phyloP scores from a whole-genome alignment of 1,139 yeast species.

The Yamadazyma sp. region DNA sequence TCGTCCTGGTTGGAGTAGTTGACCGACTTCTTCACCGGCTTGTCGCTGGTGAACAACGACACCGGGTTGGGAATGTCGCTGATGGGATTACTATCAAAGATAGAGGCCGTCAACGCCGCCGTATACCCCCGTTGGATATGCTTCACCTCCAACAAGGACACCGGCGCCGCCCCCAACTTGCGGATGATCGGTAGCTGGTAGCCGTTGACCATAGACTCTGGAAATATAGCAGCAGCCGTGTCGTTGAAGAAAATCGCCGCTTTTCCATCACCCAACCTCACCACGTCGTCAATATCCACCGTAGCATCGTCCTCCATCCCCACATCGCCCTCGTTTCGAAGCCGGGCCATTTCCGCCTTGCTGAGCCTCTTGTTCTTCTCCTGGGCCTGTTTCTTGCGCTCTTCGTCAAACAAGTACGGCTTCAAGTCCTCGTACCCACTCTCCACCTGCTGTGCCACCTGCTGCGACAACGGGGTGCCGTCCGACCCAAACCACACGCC shows the following conservation, averaged over 20 bases:
- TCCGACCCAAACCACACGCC: constrained; percentile 79
- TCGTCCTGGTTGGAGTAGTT: constrained; percentile 14
- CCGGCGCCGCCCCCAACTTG: constrained; percentile 33
- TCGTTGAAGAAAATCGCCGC: constrained; percentile 34
- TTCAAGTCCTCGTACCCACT: constrained; percentile 40
- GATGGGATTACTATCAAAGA: constrained; percentile 29
- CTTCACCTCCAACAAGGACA: constrained; percentile 34
- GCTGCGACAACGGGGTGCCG: constrained; percentile 57
- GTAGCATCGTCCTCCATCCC: constrained; percentile 10
- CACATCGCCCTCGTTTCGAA: constrained; percentile 13
- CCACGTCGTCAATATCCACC: constrained; percentile 29
- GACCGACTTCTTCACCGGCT: constrained; percentile 12
- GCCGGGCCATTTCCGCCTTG: constrained; percentile 14
- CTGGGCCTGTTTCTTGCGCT: constrained; percentile 8
- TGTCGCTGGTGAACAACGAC: constrained; percentile 17
- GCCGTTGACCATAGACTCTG: constrained; percentile 29
- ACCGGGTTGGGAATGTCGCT: constrained; percentile 35
- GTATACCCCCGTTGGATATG: constrained; percentile 41
- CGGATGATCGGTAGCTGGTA: constrained; percentile 42
- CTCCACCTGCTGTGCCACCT: constrained; percentile 61
- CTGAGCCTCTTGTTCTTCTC: constrained; percentile 2
- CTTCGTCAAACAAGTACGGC: constrained; percentile 27
- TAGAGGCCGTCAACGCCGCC: constrained; percentile 26
- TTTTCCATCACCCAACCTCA: constrained; percentile 29
- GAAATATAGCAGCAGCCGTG: constrained; percentile 38